Conservation (phyloP, 768 basidiomycete genomes). For the Lanmaoa rubissima region DNA sequence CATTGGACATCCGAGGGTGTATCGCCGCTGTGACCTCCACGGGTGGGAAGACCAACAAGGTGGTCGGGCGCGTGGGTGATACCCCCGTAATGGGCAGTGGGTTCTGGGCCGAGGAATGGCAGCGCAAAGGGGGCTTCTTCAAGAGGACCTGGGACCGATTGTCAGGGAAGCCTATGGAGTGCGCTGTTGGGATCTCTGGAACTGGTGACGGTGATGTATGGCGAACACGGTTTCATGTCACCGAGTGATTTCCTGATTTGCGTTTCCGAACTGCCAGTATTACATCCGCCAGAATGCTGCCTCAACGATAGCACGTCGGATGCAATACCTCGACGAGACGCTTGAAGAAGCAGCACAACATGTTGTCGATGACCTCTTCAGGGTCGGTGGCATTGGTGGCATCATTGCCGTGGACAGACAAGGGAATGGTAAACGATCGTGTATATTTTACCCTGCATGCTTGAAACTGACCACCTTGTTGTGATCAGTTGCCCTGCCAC, state of each 20-base stretch:
- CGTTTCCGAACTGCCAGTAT: slow-evolving; percentile 44
- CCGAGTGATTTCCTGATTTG: slow-evolving; percentile 2
- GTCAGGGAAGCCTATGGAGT: slow-evolving; percentile 30
- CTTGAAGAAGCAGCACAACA: slow-evolving; percentile 51
- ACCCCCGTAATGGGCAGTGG: slow-evolving; percentile 77
- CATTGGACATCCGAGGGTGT: slow-evolving; percentile 71
- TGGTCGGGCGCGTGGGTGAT: slow-evolving; percentile 80
- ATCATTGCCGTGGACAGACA: slow-evolving; percentile 68
- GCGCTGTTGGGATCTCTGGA: slow-evolving; percentile 73
- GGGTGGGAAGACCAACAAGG: slow-evolving; percentile 80
- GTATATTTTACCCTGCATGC: not conserved
- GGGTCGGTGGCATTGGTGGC: slow-evolving; percentile 67
- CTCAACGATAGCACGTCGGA: slow-evolving; percentile 61
- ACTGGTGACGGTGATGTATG: slow-evolving; percentile 84
- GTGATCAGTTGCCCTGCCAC: slow-evolving; percentile 59
- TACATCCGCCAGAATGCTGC: slow-evolving; percentile 73
- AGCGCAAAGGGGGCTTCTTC: slow-evolving; percentile 29
- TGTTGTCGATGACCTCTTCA: slow-evolving; percentile 57
- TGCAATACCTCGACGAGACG: slow-evolving; percentile 58
- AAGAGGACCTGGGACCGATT: slow-evolving; percentile 42
- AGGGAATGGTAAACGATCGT: slow-evolving; percentile 54
- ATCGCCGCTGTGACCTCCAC: slow-evolving; percentile 75
- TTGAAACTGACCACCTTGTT: not conserved
- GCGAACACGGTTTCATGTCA: slow-evolving; percentile 4
- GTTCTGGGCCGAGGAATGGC: slow-evolving; percentile 86